Evolutionary conservation across 805 yeast genomes (phyloP).

Genomic region (Saccharomycopsis sp.): DNA sequence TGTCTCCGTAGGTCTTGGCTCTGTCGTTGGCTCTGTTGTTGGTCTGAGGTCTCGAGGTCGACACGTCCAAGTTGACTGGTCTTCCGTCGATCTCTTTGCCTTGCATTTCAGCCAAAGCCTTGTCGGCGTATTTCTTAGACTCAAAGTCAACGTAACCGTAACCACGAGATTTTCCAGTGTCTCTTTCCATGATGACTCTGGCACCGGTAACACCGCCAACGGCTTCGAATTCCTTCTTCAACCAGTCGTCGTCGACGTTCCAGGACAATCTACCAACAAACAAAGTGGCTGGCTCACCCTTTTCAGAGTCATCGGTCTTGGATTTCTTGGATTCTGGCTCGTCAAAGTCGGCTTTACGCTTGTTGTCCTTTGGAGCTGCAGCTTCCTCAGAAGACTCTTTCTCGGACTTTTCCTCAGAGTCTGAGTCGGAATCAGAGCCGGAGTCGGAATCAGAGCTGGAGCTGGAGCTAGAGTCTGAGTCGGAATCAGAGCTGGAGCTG

Average conservation of each 20-base stretch:
- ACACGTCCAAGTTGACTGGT: constrained; percentile 88
- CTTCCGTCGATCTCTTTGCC: constrained; percentile 97
- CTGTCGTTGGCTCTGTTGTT: constrained; percentile 57
- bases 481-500: constrained; percentile 4
- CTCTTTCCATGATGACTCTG: constrained; percentile 90
- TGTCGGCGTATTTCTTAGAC: constrained; percentile 68
- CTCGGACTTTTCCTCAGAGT: constrained; percentile 23
- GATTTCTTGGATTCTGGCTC: constrained; percentile 47
- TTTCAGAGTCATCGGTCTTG: constrained; percentile 28
- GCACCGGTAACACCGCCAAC: constrained; percentile 79
- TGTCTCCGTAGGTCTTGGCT: constrained; percentile 86
- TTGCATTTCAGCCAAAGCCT: constrained; percentile 77
- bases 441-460: constrained; percentile 25
- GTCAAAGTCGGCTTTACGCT: constrained; percentile 30
- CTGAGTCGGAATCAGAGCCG: constrained; percentile 22
- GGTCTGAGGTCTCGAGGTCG: constrained; percentile 70
- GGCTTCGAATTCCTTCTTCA: constrained; percentile 76
- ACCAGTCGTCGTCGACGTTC: constrained; percentile 95
- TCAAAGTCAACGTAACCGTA: constrained; percentile 96
- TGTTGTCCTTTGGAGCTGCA: constrained; percentile 31
- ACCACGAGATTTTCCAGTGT: constrained; percentile 90
- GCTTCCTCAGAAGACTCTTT: constrained; percentile 26
- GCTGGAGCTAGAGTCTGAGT: constrained; percentile 21
- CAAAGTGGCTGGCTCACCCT: constrained; percentile 73
- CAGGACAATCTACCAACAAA: constrained; percentile 97